Base-by-base conservation (phyloP, 2,329 filamentous ascomycete genomes). In the Chaetomium olivaceum region DNA sequence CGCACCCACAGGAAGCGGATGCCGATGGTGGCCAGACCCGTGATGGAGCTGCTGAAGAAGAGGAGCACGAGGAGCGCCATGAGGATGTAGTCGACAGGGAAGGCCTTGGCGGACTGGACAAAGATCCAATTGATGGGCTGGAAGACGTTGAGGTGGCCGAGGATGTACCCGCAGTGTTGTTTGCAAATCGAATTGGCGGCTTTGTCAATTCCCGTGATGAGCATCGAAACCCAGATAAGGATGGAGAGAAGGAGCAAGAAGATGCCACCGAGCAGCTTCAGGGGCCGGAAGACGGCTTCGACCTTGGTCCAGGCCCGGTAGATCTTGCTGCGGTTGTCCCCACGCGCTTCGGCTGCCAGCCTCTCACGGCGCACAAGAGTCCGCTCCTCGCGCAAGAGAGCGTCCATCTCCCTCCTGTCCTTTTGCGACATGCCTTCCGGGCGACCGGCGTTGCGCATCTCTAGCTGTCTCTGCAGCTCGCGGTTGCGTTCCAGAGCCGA, bases 1-100 rank as follows among this genome's bases (percentile, higher is more conserved):
- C 87, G 90, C 72, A 99, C 84, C 95, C 95, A 99, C 61, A 99
- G 85, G 83, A 99, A 97, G 70, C 95, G 91, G 73, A 99, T 97
- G 55, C 95, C 95, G 65, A 97, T 86, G 1, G 88, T 86, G 3
- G 93, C 91, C 61, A 98, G 88, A 19, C 95, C 95, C 1, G 92
- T 87, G 60, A 99, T 89, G 11, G 93, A 93, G 73, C 91, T 90
- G 78, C 86, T 89, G 80, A 99, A 98, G 76, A 99, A 89, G 71
- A 97, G 87, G 1, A 98, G 80, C 0, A 96, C 87, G 9, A 99
- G 80, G 1, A 97, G 80, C 0, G 92, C 87, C 83, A 97, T 96
- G 61, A 99, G 83, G 36, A 95, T 80, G 76, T 98, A 98, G 80
- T 99, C 95, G 69, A 96, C 83, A 0, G 95, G 95, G 80, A 97